Conservation (phyloP, 805 yeast species). For the Pichia nakasei region DNA sequence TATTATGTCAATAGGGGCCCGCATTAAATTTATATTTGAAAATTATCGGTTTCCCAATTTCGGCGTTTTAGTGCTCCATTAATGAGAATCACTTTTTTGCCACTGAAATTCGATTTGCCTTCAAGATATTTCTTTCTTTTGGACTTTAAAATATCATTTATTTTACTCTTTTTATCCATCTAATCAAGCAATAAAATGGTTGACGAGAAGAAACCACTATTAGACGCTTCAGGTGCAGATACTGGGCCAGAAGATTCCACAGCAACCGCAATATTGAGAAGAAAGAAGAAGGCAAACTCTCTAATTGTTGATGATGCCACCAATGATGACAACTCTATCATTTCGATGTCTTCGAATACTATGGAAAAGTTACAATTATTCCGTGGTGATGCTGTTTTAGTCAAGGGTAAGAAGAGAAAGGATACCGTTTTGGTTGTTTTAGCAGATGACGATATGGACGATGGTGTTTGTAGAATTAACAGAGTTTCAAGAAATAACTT, state of each 20-base stretch:
- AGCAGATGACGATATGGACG: constrained; percentile 94
- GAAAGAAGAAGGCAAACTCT: constrained; percentile 95
- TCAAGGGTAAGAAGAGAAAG: constrained; percentile 96
- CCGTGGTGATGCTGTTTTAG: constrained; percentile 96
- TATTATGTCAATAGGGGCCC: no score
- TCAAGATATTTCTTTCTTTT: neutral
- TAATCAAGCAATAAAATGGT: constrained; percentile 3
- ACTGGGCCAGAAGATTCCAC: constrained; percentile 37
- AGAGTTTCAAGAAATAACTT: constrained; percentile 94
- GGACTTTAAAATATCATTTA: neutral
- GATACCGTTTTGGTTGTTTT: constrained; percentile 94
- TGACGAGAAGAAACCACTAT: constrained; percentile 26
- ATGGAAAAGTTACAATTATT: constrained; percentile 92
- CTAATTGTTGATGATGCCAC: constrained; percentile 93
- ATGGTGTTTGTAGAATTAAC: constrained; percentile 89
- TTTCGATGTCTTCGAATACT: constrained; percentile 89
- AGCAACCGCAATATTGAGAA: constrained; percentile 94
- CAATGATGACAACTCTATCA: constrained; percentile 94
- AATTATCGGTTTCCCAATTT: no score
- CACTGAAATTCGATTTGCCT: constrained; percentile 5
- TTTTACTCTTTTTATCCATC: neutral
- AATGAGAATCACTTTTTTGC: neutral
- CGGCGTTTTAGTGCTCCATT: no score
- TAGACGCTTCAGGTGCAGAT: constrained; percentile 31
- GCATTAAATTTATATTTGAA: no score